These are phyloP conservation scores for Coniochaeta ligniaria DNA, from an alignment of 2,329 filamentous ascomycete genomes.

Conservation along the genomic window DNA sequence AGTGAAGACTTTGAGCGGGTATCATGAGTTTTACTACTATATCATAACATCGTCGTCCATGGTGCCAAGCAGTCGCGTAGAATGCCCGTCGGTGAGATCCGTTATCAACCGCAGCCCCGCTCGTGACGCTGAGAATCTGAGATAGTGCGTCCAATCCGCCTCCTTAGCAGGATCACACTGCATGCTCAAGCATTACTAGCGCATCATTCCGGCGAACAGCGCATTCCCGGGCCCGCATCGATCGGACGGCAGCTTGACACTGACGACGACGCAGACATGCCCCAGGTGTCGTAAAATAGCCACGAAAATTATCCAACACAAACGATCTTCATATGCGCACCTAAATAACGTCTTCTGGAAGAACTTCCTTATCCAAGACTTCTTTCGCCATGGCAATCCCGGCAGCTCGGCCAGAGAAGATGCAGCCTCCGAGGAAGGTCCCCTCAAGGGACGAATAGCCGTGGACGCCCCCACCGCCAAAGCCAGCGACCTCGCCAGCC, in stretches of 20 bases:
- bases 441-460: slow-evolving; percentile 57
- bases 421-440: slow-evolving; percentile 55
- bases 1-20: background rate
- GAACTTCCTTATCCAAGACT: slow-evolving; percentile 12
- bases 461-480: slow-evolving; percentile 55
- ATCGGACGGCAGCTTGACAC: no score
- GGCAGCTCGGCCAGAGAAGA: slow-evolving; percentile 53
- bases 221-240: no score
- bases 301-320: no score
- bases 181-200: background rate
- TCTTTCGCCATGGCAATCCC: slow-evolving; percentile 48
- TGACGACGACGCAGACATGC: no score
- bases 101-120: background rate
- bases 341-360: background rate
- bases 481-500: slow-evolving; percentile 53
- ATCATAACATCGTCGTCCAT: background rate
- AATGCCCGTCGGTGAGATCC: background rate
- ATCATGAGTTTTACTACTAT: background rate
- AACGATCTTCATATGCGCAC: background rate
- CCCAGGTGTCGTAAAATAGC: no score
- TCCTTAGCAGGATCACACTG: background rate
- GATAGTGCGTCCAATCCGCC: slow-evolving; percentile 10
- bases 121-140: background rate
- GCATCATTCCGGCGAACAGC: background rate
- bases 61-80: background rate